Base-by-base conservation (phyloP, 371 early-diverging fungal species). In the Mucor sp. region DNA sequence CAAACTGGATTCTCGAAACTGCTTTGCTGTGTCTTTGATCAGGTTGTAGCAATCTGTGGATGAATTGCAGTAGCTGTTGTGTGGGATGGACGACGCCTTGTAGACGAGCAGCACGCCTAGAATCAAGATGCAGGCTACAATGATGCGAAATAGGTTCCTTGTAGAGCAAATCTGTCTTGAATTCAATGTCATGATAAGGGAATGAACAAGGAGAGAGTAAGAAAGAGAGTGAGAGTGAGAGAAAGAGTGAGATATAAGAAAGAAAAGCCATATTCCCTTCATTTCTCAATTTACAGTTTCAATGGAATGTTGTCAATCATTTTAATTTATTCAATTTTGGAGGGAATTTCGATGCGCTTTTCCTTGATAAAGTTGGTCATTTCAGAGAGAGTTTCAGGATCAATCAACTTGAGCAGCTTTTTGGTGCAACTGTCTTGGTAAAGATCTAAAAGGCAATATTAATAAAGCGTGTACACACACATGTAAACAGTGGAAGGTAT, bases 381-480 rank as follows among this genome's bases (percentile, higher is more conserved):
- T 21, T 37, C 30, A 19, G 27, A 33, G 3, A 79, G 44, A 30
- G 66, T 61, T 21, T 66, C 48, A 23, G 62, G 56, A 43, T 74
- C 72, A 37, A 72, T 66, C n/a, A 72, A 48, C 21, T 62, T 66
- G 14, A 79, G 37, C 56, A 79, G 50, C 23, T 56, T 57, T 6
- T 66, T 58, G 7, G 77, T 74, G 28, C 79, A 80, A 47, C 77
- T 77, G 14, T 71, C 74, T 0, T 35, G 50, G 58, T 79, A 48
- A 25, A 79, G 69, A 63, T 79, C 79, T 33, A 68, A 37, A 62
- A 47, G 23, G 28, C 17, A 44, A 47, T 56, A 57, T 56, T 11
- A 50, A 50, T 50, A 57, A 48, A 44, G 25, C n/a, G n/a, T n/a
- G n/a, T n/a, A n/a, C n/a, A n/a, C n/a, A 55, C 7, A 19, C 35